These are phyloP conservation scores for Sistotremastrum niveocremeum DNA, from an alignment of 768 basidiomycete species.

Conservation along the genomic window DNA sequence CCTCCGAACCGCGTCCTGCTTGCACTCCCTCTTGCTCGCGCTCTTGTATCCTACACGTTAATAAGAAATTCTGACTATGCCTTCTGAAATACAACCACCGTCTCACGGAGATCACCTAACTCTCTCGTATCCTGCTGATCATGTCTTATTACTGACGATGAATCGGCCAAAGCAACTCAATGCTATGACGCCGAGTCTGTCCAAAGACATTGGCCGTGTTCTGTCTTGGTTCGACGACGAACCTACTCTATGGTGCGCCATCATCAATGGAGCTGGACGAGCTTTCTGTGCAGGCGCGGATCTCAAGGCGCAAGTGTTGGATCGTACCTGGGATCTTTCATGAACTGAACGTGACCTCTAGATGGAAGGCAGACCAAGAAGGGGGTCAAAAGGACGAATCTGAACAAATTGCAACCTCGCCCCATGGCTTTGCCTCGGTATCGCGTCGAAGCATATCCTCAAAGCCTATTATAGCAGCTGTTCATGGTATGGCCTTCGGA, in stretches of 20 bases:
- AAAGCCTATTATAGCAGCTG: conserved; percentile 74
- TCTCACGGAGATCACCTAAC: conserved; percentile 23
- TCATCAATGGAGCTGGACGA: conserved; percentile 62
- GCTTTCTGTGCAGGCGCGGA: conserved; percentile 74
- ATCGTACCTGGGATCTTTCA: background rate
- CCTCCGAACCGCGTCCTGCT: too few species aligned
- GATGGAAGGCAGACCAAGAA: conserved; percentile 47
- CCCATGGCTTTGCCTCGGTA: conserved; percentile 58
- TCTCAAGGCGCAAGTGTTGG: conserved; percentile 45
- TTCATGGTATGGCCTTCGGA: conserved; percentile 58
- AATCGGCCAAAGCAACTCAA: conserved; percentile 65
- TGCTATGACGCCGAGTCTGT: conserved; percentile 54
- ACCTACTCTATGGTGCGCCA: conserved; percentile 53
- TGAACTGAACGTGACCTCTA: conserved; percentile 12
- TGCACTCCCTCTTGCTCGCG: too few species aligned
- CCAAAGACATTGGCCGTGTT: conserved; percentile 33
- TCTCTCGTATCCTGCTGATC: conserved; percentile 31
- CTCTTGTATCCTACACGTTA: too few species aligned
- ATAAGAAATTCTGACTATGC: too few species aligned
- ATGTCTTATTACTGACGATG: conserved; percentile 39
- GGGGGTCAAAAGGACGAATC: conserved; percentile 31
- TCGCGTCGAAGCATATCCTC: conserved; percentile 46
- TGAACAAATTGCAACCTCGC: conserved; percentile 23
- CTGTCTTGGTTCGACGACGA: conserved; percentile 68
- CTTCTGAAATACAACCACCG: conserved; percentile 7